These are phyloP conservation scores for Candida germanica DNA, from an alignment of 805 yeast genomes.

Conservation along the genomic window DNA sequence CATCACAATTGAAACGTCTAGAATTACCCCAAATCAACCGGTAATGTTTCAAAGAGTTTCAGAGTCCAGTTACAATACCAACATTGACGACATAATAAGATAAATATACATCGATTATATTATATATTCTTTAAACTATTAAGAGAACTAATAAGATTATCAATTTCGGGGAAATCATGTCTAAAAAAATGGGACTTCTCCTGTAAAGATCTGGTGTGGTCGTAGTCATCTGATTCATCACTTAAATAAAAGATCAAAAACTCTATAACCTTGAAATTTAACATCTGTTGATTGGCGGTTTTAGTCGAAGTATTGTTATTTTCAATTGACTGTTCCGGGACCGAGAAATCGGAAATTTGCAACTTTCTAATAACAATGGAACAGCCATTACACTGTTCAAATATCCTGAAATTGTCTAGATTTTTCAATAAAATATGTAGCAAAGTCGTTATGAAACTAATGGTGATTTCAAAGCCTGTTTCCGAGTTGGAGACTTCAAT, in stretches of 20 bases:
- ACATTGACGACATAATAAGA: too few relatives aligned
- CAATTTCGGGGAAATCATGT: slow-evolving; percentile 38
- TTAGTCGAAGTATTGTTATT: slow-evolving; percentile 1
- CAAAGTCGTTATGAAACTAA: slow-evolving; percentile 48
- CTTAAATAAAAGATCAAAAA: slow-evolving; percentile 65
- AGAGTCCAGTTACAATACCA: too few relatives aligned
- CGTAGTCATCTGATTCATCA: slow-evolving; percentile 43
- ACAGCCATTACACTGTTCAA: slow-evolving; percentile 58
- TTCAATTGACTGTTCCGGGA: slow-evolving; percentile 8
- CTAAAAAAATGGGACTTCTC: slow-evolving; percentile 37
- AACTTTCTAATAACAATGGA: slow-evolving; percentile 44
- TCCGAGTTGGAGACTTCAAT: slow-evolving; percentile 17
- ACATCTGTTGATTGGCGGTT: slow-evolving; percentile 36
- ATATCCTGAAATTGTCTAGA: slow-evolving; percentile 53
- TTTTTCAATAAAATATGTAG: slow-evolving; percentile 58
- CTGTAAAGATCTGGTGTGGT: slow-evolving; percentile 14
- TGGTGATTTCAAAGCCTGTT: slow-evolving; percentile 13
- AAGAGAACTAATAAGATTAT: slow-evolving; percentile 33
- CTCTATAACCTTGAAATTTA: slow-evolving; percentile 64
- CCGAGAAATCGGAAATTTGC: slow-evolving; percentile 20
- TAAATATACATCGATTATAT: too few relatives aligned
- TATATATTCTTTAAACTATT: slow-evolving; percentile 25
- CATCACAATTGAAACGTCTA: too few relatives aligned
- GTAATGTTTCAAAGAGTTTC: too few relatives aligned
- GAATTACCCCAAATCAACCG: too few relatives aligned